phyloP scores from a whole-genome alignment of 805 yeast genomes.

The Suhomyces faveliae region DNA sequence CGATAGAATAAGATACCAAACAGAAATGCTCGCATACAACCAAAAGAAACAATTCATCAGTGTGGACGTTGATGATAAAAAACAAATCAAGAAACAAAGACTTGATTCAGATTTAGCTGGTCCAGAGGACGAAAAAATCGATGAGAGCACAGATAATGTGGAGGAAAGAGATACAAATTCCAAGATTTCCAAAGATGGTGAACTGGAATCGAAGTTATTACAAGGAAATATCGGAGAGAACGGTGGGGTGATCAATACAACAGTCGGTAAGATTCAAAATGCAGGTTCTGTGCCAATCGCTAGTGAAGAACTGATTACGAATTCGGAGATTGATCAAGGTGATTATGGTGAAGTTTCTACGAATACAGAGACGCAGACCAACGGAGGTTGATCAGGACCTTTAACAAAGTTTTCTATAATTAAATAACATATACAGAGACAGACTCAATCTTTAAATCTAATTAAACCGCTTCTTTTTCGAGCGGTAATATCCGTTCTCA shows the following conservation, averaged over 20 bases:
- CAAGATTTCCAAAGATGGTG: not conserved
- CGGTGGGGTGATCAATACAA: not conserved
- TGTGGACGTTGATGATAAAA: constrained; percentile 6
- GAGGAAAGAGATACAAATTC: not conserved
- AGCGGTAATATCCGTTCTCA: constrained; percentile 70
- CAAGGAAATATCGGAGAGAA: not conserved
- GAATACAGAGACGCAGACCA: not conserved
- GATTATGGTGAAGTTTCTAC: not conserved
- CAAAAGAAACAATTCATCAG: constrained; percentile 21
- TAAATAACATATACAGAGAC: not conserved
- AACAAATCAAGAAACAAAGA: constrained; percentile 7
- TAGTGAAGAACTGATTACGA: not conserved
- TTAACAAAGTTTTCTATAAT: not conserved
- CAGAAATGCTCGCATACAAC: constrained; percentile 62
- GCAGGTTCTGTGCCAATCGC: not conserved
- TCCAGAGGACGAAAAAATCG: constrained; percentile 9
- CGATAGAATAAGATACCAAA: constrained; percentile 71
- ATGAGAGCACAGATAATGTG: constrained; percentile 1
- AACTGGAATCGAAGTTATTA: not conserved
- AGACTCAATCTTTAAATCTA: not conserved
- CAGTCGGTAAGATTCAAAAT: not conserved
- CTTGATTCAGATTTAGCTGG: constrained; percentile 8
- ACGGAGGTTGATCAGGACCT: not conserved
- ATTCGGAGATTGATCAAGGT: not conserved
- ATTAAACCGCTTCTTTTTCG: constrained; percentile 49